A percentile compares a stretch with the other conserved stretches of the same genome.
phyloP scores from a whole-genome alignment of 2,329 filamentous ascomycete genomes.

The Aspergillus candidus region DNA sequence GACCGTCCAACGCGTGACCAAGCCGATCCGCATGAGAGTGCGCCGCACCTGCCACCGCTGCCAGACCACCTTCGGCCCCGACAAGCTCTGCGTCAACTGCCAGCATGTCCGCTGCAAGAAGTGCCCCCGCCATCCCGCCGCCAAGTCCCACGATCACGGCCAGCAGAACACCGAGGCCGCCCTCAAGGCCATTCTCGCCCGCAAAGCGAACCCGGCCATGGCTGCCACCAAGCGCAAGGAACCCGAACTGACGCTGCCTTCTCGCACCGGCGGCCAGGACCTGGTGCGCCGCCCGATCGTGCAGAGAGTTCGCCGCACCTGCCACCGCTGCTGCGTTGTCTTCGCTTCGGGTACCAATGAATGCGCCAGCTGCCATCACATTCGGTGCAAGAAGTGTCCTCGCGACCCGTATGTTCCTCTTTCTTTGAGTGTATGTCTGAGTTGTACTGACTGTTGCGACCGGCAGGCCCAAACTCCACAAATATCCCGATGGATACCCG shows the following conservation, averaged over 20 bases:
- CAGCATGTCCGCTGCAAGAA: slow-evolving; percentile 74
- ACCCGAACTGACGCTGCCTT: slow-evolving; percentile 47
- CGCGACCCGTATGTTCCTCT: slow-evolving; percentile 62
- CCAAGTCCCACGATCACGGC: slow-evolving; percentile 48
- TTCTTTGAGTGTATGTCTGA: not conserved
- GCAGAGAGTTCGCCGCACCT: slow-evolving; percentile 68
- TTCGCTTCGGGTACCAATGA: slow-evolving; percentile 56
- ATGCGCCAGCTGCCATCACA: slow-evolving; percentile 65
- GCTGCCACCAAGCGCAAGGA: slow-evolving; percentile 41
- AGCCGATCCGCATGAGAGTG: slow-evolving; percentile 44
- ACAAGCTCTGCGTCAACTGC: slow-evolving; percentile 70
- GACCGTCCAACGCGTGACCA: slow-evolving; percentile 38
- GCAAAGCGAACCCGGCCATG: slow-evolving; percentile 19
- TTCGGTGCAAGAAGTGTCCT: slow-evolving; percentile 73
- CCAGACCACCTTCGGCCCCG: slow-evolving; percentile 63
- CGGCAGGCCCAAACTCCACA: slow-evolving; percentile 34
- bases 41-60: slow-evolving; percentile 70
- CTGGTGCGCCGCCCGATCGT: slow-evolving; percentile 64
- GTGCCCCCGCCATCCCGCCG: slow-evolving; percentile 68
- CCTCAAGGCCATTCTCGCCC: slow-evolving; percentile 14
- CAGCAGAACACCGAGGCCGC: slow-evolving; percentile 46
- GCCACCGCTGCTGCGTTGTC: slow-evolving; percentile 64
- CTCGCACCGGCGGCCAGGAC: slow-evolving; percentile 62
- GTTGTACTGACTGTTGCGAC: slow-evolving; percentile 5
- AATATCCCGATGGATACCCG: slow-evolving; percentile 42